Evolutionary conservation across 1,284 basidiomycete species (phyloP), one percentile per base, ranked within the genome.

Genomic region (Ganoderma boninense): DNA sequence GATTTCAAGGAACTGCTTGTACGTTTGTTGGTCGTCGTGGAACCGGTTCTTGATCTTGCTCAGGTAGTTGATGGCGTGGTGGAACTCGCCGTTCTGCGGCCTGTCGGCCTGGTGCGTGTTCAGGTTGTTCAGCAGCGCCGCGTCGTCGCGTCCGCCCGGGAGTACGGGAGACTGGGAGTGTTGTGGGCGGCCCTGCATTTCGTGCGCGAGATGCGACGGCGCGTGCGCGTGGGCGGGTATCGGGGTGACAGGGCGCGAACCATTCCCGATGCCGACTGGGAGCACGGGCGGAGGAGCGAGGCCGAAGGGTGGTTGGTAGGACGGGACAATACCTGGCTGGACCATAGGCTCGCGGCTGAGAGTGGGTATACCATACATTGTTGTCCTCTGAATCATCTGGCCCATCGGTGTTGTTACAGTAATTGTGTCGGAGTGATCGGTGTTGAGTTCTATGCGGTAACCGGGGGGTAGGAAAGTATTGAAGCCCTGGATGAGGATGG

Each of bases 21-120:
- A 99, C 59, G 94, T 97, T 77, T 97, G 95, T 29, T 94, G 92
- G 75, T 98, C 96, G 73, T 94, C 91, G n/a, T 91, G 86, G 82
- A 95, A 99, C 63, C 97, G 91, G 60, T 92, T 92, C 85, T 99
- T 99, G 86, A 99, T 99, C 87, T 97, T 97, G 88, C 99, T 99
- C 76, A 99, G 92, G 80, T 97, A 99, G 77, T 96, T 93, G 76
- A 99, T 99, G 29, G 98, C 98, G 79, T 97, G 96, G 81, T 98
- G 97, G 86, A 99, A 99, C 80, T 99, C 97, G 66, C 85, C 87
- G 4, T 85, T 80, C 5, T 86, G 85, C 68, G 87, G 84, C 73
- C 86, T 76, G 71, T 79, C 79, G 54, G 71, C 72, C 63, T 75
- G 75, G 64, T 77, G 72, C 69, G 77, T 75, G 62, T 76, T 73